Conservation (phyloP, 768 basidiomycete species). For the Gautieria morchelliformis region DNA sequence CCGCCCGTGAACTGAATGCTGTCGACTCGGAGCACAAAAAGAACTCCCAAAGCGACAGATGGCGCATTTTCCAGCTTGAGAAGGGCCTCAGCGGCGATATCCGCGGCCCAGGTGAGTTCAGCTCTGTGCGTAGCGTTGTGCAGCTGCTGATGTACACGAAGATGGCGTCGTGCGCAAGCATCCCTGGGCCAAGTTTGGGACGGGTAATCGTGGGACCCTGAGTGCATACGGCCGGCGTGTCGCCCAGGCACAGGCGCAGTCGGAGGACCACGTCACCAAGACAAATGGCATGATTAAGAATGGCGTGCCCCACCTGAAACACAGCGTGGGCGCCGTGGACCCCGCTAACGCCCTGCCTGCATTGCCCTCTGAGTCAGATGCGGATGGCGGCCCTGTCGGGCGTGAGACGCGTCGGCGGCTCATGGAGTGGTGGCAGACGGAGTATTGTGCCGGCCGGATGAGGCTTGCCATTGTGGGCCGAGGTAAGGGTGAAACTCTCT, state of each 20-base stretch:
- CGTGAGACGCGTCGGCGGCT: conserved; percentile 23
- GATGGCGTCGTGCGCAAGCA: conserved; percentile 19
- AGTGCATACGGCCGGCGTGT: conserved; percentile 17
- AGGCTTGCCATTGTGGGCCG: conserved; percentile 26
- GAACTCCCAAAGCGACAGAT: conserved; percentile 39
- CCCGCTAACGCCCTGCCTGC: conserved; percentile 6
- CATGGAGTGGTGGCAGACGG: conserved; percentile 28
- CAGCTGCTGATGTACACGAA: neutral
- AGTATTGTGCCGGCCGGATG: conserved; percentile 31
- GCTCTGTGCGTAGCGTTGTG: neutral
- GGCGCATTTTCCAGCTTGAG: conserved; percentile 40
- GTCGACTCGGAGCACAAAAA: conserved; percentile 49
- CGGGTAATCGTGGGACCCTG: conserved; percentile 30
- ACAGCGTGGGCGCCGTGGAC: neutral
- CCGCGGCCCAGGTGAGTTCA: neutral
- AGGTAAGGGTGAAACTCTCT: conserved; percentile 12
- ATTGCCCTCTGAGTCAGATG: conserved; percentile 19
- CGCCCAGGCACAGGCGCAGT: neutral
- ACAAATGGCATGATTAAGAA: neutral
- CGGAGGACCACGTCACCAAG: neutral
- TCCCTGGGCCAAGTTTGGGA: conserved; percentile 39
- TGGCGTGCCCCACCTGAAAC: neutral
- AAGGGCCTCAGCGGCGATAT: conserved; percentile 27
- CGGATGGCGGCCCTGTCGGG: conserved; percentile 30
- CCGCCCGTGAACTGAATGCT: conserved; percentile 41